Percentiles rank a stretch among this genome's conserved stretches.
These are phyloP conservation scores for Populus hybrid DNA, from an alignment of 441 rosid species.

Conservation along the genomic window DNA sequence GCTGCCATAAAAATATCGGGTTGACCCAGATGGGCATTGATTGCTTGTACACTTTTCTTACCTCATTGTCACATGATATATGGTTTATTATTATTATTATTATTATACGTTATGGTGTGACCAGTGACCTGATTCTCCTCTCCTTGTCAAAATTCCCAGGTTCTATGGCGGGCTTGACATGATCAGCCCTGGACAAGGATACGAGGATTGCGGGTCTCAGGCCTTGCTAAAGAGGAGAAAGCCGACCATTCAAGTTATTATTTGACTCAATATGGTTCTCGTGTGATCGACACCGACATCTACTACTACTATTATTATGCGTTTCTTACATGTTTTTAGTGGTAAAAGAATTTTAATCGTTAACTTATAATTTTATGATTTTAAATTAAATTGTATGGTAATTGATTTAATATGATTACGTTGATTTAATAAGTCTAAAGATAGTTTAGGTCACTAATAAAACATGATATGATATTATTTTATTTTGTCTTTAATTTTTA, in stretches of 20 bases:
- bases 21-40: background rate
- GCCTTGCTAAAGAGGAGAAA: background rate
- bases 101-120: background rate
- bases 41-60: background rate
- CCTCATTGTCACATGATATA: background rate
- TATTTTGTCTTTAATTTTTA: no score
- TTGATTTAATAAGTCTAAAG: no score
- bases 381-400: rapidly evolving
- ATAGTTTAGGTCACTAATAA: no score
- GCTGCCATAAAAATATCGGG: background rate
- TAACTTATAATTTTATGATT: no score
- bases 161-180: background rate
- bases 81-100: no score
- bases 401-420: no score
- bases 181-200: background rate
- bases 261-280: background rate
- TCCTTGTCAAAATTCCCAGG: background rate
- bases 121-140: background rate
- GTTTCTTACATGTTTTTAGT: no score
- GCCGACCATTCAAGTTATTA: background rate
- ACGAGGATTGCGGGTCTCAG: background rate
- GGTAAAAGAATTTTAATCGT: no score
- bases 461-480: no score
- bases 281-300: no score
- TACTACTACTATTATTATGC: no score